Conservation (phyloP, 805 yeast species). For the Myxozyma vanderwaltii region DNA sequence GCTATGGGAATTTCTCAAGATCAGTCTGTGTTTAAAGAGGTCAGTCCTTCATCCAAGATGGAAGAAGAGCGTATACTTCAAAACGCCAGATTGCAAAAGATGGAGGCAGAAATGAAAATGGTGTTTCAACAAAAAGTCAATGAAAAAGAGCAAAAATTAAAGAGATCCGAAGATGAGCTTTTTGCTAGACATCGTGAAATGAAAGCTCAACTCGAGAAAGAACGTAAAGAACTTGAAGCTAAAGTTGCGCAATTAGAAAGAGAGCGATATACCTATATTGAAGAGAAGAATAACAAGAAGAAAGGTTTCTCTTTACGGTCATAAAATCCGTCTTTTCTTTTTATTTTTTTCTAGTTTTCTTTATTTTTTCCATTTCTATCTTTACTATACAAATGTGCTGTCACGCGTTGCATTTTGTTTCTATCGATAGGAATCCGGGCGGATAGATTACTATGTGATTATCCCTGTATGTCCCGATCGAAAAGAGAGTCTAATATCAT, state of each 20-base stretch:
- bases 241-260: slow-evolving; percentile 70
- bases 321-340: not conserved
- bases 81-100: slow-evolving; percentile 87
- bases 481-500: too few species aligned
- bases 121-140: slow-evolving; percentile 95
- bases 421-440: not conserved
- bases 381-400: not conserved
- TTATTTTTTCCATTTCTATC: not conserved
- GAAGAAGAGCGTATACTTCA: slow-evolving; percentile 92
- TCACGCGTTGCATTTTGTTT: not conserved
- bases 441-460: not conserved
- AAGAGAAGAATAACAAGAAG: slow-evolving; percentile 24
- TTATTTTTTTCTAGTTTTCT: not conserved
- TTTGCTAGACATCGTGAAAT: slow-evolving; percentile 95
- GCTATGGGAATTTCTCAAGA: slow-evolving; percentile 91
- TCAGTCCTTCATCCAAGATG: slow-evolving; percentile 88
- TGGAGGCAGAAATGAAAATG: slow-evolving; percentile 95
- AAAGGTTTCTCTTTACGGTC: slow-evolving; percentile 34
- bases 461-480: not conserved
- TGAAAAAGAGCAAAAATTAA: slow-evolving; percentile 96
- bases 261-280: slow-evolving; percentile 17
- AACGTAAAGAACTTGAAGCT: slow-evolving; percentile 86
- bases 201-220: slow-evolving; percentile 90
- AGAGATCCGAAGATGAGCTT: slow-evolving; percentile 94
- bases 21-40: slow-evolving; percentile 87